A percentile compares a stretch with the other conserved stretches of the same genome.
Conservation (phyloP, 2,329 filamentous ascomycete genomes). For the Claviceps pusilla region DNA sequence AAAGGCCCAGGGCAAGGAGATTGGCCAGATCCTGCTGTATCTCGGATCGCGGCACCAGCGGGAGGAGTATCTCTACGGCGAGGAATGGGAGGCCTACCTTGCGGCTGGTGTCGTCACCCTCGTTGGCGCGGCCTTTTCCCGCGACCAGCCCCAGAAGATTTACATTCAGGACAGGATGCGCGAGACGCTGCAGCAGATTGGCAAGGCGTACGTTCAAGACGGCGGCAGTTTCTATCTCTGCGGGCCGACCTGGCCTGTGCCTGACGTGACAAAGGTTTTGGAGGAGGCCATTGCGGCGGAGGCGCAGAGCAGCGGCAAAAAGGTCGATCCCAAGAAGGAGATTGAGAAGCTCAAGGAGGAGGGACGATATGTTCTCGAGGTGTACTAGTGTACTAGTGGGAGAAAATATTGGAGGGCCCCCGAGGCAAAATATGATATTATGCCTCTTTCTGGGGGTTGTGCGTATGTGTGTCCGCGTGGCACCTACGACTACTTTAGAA, state of each 20-base stretch:
- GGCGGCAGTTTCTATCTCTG: slow-evolving; percentile 94
- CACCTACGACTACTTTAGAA: too few relatives aligned
- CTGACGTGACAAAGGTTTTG: slow-evolving; percentile 85
- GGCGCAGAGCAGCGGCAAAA: slow-evolving; percentile 55
- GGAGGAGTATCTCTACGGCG: slow-evolving; percentile 96
- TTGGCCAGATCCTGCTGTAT: slow-evolving; percentile 85
- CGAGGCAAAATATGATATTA: too few relatives aligned
- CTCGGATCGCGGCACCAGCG: slow-evolving; percentile 94
- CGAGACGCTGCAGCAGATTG: slow-evolving; percentile 67
- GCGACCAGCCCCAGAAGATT: slow-evolving; percentile 95
- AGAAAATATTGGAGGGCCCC: too few relatives aligned
- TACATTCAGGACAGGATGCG: slow-evolving; percentile 99
- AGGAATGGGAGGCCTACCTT: slow-evolving; percentile 98
- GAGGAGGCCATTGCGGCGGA: slow-evolving; percentile 79
- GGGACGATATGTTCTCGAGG: slow-evolving; percentile 85
- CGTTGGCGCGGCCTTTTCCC: slow-evolving; percentile 83
- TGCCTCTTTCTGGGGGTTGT: too few relatives aligned
- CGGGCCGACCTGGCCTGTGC: slow-evolving; percentile 95
- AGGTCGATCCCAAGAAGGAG: slow-evolving; percentile 74
- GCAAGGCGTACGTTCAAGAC: slow-evolving; percentile 71
- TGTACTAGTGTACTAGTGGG: slow-evolving; percentile 48
- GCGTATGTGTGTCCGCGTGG: not conserved
- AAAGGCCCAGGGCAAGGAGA: slow-evolving; percentile 90
- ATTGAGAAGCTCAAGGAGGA: slow-evolving; percentile 97
- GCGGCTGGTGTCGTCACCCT: slow-evolving; percentile 91